Base-by-base conservation (phyloP, 1,139 yeast species). In the Petasospora fabianii region DNA sequence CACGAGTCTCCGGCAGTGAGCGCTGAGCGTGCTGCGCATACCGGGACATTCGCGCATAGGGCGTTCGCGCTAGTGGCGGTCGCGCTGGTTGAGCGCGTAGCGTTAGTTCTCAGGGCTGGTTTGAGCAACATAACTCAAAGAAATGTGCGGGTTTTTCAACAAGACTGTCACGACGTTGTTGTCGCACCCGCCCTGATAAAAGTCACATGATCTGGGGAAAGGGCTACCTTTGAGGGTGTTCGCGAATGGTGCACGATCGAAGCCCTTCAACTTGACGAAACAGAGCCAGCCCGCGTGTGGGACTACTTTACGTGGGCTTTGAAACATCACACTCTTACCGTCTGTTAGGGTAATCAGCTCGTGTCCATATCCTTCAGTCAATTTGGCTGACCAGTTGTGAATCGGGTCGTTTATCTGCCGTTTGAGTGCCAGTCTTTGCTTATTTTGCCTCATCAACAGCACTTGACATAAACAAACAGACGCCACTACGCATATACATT, bases 1-100 rank as follows among this genome's bases (percentile, higher is more conserved):
- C 36, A 35, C 30, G 41, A 38, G 41, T 38, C 35, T 30, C 31
- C 28, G 27, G 27, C 35, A n/a, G n/a, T n/a, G n/a, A n/a, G n/a
- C n/a, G n/a, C 27, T 6, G 14, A 6, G 18, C 17, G 27, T 37
- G 44, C 20, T 16, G 38, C 44, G 20, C 42, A 11, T 38, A 41
- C 44, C 44, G 24, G 24, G 22, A 12, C 1, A 21, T 24, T 12
- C 11, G 17, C 21, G 19, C 13, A 9, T n/a, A n/a, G 19, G 13
- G 27, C 24, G 18, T 18, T 32, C 30, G 11, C 6, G 14, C 28
- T 6, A 10, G n/a, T 6, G 16, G 16, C 28, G 7, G n/a, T 26
- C 16, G 27, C 27, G 27, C 27, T 9, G 12, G 16, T 26, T n/a
- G 28, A 11, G 16, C 28, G 28, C 16, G 10, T 6, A 9, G 28